These are phyloP conservation scores for Pseudonitzschia delicatissima DNA, from an alignment of 108 stramenopile species.

Conservation along the genomic window DNA sequence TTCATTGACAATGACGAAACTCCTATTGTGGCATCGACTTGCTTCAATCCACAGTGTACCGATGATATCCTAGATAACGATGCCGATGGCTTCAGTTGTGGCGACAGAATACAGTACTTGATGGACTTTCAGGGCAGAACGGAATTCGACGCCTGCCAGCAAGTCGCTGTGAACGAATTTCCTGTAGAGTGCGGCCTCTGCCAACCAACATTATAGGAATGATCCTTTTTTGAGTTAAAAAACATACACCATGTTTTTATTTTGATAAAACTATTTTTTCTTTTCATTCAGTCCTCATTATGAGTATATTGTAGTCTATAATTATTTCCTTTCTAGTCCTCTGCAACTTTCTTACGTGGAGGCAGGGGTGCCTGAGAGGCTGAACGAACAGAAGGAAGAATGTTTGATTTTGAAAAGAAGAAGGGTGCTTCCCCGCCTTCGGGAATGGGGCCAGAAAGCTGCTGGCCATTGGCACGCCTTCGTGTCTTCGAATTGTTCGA, in stretches of 20 bases:
- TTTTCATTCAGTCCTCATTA: too few relatives aligned
- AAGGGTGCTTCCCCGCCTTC: slow-evolving; percentile 58
- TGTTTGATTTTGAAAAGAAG: slow-evolving; percentile 33
- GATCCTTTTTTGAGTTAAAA: background rate
- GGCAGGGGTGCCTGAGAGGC: background rate
- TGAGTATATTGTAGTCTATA: background rate
- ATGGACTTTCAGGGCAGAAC: slow-evolving; percentile 32
- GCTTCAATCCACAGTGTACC: slow-evolving; percentile 56
- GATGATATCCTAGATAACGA: slow-evolving; percentile 31
- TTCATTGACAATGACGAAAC: too few relatives aligned
- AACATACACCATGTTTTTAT: too few relatives aligned
- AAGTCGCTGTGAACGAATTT: slow-evolving; percentile 49
- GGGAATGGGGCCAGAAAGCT: slow-evolving; percentile 34
- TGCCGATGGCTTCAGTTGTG: slow-evolving; percentile 50
- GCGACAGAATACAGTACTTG: slow-evolving; percentile 56
- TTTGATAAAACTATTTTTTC: too few relatives aligned
- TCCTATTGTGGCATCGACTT: slow-evolving; percentile 9
- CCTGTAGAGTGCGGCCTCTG: slow-evolving; percentile 44
- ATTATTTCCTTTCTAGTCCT: background rate
- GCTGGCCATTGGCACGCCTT: background rate
- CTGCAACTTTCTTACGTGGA: background rate
- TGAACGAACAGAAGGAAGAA: background rate
- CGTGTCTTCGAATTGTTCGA: background rate
- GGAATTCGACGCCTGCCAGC: slow-evolving; percentile 46
- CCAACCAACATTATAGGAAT: slow-evolving; percentile 23